phyloP scores from a whole-genome alignment of 2,329 filamentous ascomycete species.

The Bipolaris oryzae region DNA sequence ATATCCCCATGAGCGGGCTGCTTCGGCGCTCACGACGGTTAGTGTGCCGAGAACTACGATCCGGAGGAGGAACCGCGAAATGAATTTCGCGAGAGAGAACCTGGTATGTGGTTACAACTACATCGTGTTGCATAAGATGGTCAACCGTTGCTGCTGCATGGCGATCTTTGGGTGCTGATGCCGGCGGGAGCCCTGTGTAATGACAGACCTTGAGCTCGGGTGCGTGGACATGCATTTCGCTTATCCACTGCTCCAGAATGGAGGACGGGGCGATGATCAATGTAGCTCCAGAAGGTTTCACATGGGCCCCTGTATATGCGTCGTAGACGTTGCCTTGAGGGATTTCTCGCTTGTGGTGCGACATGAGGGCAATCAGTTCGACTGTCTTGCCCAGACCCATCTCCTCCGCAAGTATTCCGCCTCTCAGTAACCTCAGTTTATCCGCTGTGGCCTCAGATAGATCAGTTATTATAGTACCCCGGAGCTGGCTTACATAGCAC shows the following conservation, averaged over 20 bases:
- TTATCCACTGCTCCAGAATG: conserved; percentile 68
- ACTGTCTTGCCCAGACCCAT: conserved; percentile 85
- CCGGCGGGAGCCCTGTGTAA: conserved; percentile 59
- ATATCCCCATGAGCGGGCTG: conserved; percentile 79
- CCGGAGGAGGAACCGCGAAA: conserved; percentile 72
- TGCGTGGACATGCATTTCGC: conserved; percentile 64
- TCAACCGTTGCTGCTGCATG: conserved; percentile 51
- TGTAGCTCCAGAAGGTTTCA: conserved; percentile 62
- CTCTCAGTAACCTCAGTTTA: conserved; percentile 50
- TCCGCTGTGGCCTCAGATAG: conserved; percentile 51
- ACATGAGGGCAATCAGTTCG: conserved; percentile 74
- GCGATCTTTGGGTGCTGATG: conserved; percentile 36
- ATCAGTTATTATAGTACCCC: conserved; percentile 64
- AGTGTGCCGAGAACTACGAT: conserved; percentile 69
- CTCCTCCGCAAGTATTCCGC: conserved; percentile 77
- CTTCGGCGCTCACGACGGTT: conserved; percentile 69
- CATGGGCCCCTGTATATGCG: conserved; percentile 49
- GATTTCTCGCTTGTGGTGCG: conserved; percentile 60
- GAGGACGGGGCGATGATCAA: conserved; percentile 67
- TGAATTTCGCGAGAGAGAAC: conserved; percentile 82
- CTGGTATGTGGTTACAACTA: conserved; percentile 68
- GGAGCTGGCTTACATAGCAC: conserved; percentile 67
- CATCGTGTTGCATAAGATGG: conserved; percentile 58
- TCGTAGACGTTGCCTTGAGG: conserved; percentile 41
- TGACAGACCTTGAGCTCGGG: conserved; percentile 62